A percentile compares a stretch with the other conserved stretches of the same genome.
Conservation (phyloP, 2,329 filamentous ascomycete genomes). For the Xylaria sp. region DNA sequence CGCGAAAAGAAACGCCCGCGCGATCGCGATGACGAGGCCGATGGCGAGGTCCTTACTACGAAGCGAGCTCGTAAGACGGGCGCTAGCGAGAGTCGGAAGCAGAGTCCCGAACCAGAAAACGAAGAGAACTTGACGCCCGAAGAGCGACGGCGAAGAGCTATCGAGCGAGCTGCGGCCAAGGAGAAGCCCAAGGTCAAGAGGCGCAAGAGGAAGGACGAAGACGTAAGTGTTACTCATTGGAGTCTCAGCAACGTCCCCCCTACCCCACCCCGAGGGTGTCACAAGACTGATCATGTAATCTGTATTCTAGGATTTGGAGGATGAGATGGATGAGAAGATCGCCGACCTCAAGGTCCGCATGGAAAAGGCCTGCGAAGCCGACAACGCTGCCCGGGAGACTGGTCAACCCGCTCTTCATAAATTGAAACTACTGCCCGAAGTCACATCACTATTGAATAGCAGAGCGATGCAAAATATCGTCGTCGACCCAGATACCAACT, state of each 20-base stretch:
- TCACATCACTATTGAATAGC: constrained; percentile 85
- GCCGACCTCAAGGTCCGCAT: constrained; percentile 86
- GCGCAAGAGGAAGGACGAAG: constrained; percentile 83
- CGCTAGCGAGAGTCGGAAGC: constrained; percentile 49
- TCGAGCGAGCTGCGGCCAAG: constrained; percentile 86
- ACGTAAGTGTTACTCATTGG: constrained; percentile 60
- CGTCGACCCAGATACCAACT: constrained; percentile 92
- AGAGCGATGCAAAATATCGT: constrained; percentile 85
- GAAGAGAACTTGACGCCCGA: constrained; percentile 83
- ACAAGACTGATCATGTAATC: constrained; percentile 16
- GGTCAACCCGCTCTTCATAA: constrained; percentile 88
- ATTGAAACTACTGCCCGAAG: constrained; percentile 89
- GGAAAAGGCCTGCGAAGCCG: constrained; percentile 86
- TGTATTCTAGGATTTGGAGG: constrained; percentile 75
- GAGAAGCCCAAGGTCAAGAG: constrained; percentile 78
- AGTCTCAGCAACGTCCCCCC: neutral
- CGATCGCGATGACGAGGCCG: constrained; percentile 56
- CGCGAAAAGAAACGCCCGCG: constrained; percentile 69
- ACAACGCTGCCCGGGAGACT: constrained; percentile 80
- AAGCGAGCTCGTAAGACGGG: constrained; percentile 54
- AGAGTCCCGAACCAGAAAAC: constrained; percentile 67
- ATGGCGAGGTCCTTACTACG: constrained; percentile 50
- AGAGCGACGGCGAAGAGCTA: constrained; percentile 80
- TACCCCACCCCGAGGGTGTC: no score
- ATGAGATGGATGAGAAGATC: constrained; percentile 88